Evolutionary conservation across 371 early-diverging fungal genomes (phyloP), one percentile per base, ranked within the genome.

Genomic region (Choanephora cucurbitarum): DNA sequence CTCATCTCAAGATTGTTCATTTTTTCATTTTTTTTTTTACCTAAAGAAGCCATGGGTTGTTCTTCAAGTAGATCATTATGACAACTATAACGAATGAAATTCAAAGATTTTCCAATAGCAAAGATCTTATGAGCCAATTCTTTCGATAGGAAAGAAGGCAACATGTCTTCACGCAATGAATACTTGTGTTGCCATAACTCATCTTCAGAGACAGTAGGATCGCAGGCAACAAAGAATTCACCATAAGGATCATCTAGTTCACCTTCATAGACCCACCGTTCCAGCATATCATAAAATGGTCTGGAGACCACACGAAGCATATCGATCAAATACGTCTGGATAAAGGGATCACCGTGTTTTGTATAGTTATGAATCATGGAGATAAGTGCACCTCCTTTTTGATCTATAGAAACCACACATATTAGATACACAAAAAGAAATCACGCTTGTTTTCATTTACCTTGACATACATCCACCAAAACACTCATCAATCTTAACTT

Each of bases 231-330:
- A 70, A 97, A 97, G 65, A 96, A 98, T 73, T 98, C 98, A 18
- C 75, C 77, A 67, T 89, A 88, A n/a, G 94, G 95, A 62, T 98
- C 98, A 21, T 89, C 88, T 31, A 98, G 73, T 69, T 95, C 96
- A 14, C 98, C 98, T 60, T 93, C 93, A 46, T 90, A 92, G 17
- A 98, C 85, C 98, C 98, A 98, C n/a, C 87, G 82, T 42, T 83
- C 84, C 17, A 98, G 77, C 84, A 94, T 94, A 48, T 85, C 84
- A 62, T 87, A 94, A 67, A 96, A 95, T 5, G 98, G 97, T 24
- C 70, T 74, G 0, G 95, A 87, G 0, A 93, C 87, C 58, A 88
- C 74, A 52, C 82, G 79, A n/a, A 96, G 72, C 65, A 95, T 81
- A n/a, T 82, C 66, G n/a, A 82, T 73, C 21, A 93, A 80, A 67